Conservation (phyloP, 164 flowering plant species). For the Cinnamomum micranthum region DNA sequence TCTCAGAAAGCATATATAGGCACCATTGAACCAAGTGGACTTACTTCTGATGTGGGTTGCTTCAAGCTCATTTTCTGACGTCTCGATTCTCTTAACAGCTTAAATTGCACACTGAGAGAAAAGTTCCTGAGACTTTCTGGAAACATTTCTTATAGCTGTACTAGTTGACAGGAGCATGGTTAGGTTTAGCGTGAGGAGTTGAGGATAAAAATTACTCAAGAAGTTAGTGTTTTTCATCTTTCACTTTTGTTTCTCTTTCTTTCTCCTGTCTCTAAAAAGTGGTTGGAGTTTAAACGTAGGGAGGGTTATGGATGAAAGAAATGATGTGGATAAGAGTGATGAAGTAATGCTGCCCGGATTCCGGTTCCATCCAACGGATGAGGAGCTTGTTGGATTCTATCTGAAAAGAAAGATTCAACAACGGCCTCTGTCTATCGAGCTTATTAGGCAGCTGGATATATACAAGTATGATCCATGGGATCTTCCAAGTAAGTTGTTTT, state of each 20-base stretch:
- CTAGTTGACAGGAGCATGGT: not conserved
- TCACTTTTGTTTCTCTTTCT: not conserved
- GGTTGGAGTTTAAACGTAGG: not conserved
- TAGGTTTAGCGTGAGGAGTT: not conserved
- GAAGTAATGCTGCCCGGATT: slow-evolving; percentile 74
- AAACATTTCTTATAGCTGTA: not conserved
- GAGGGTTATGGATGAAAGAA: slow-evolving; percentile 38
- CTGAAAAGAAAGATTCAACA: slow-evolving; percentile 68
- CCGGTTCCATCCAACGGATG: slow-evolving; percentile 86
- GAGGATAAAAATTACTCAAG: not conserved
- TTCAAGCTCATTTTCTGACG: not conserved
- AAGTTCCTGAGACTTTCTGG: not conserved
- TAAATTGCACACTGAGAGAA: not conserved
- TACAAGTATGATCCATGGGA: slow-evolving; percentile 86
- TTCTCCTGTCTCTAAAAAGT: not conserved
- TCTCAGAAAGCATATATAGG: slow-evolving; percentile 57
- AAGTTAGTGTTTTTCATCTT: not conserved
- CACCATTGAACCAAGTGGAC: slow-evolving; percentile 33
- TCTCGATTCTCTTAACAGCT: not conserved
- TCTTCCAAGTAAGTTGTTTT: slow-evolving; percentile 60
- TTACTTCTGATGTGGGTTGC: slow-evolving; percentile 12
- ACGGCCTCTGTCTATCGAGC: slow-evolving; percentile 56
- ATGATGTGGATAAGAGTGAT: slow-evolving; percentile 40
- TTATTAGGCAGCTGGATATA: slow-evolving; percentile 71
- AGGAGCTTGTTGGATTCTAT: slow-evolving; percentile 74